Evolutionary conservation across 139 green algal genomes (phyloP).

Genomic region (Chlorella sp.): DNA sequence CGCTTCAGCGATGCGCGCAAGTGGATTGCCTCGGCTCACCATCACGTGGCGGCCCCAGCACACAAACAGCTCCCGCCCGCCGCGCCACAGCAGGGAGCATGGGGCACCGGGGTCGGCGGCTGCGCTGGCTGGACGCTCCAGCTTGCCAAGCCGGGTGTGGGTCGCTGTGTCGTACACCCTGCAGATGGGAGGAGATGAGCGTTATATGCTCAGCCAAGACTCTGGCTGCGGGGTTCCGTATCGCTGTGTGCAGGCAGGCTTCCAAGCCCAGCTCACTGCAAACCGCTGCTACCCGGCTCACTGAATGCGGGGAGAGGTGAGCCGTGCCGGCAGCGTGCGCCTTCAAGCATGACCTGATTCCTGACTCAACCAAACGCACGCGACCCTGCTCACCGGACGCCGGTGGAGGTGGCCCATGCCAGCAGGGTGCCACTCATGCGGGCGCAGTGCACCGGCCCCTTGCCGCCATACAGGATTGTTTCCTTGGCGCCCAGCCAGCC

Average conservation of each 20-base stretch:
- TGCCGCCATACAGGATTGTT: constrained; percentile 75
- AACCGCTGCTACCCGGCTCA: constrained; percentile 63
- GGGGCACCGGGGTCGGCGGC: constrained; percentile 5
- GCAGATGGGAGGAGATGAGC: neutral
- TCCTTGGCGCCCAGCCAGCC: constrained; percentile 90
- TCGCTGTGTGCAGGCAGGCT: too few relatives aligned
- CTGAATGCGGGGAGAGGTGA: too few relatives aligned
- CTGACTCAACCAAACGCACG: too few relatives aligned
- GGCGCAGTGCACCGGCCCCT: constrained; percentile 67
- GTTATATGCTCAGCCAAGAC: too few relatives aligned
- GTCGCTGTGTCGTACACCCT: constrained; percentile 81
- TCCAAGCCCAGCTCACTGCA: constrained; percentile 58
- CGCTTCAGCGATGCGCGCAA: too few relatives aligned
- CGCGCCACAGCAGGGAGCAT: constrained; percentile 65
- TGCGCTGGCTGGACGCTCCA: constrained; percentile 29
- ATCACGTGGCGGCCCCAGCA: constrained; percentile 77
- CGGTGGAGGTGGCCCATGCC: constrained; percentile 86
- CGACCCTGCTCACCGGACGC: constrained; percentile 61
- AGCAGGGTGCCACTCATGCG: constrained; percentile 80
- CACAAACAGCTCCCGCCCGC: constrained; percentile 71
- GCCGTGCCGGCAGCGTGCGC: too few relatives aligned
- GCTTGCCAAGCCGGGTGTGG: constrained; percentile 51
- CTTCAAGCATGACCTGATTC: too few relatives aligned
- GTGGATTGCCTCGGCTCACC: too few relatives aligned
- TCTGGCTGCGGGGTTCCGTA: too few relatives aligned